These are phyloP conservation scores for Nyssa sinensis DNA, from an alignment of 148 eudicot species.

Conservation along the genomic window DNA sequence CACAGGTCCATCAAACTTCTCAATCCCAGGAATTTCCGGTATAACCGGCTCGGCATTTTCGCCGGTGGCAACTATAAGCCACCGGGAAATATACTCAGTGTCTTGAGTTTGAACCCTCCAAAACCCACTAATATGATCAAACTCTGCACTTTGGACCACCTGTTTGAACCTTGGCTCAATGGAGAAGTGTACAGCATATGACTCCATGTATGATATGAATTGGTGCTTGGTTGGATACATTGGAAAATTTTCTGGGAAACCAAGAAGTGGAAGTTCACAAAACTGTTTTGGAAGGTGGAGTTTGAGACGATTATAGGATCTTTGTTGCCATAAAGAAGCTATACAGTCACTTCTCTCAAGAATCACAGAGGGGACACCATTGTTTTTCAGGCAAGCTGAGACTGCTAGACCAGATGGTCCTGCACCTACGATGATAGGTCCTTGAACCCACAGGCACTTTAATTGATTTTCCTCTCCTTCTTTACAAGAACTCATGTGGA, in stretches of 20 bases:
- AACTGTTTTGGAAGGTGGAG: conserved; percentile 75
- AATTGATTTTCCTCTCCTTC: conserved; percentile 18
- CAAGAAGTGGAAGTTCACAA: conserved; percentile 63
- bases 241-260: conserved; percentile 56
- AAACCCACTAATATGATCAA: conserved; percentile 20
- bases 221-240: conserved; percentile 66
- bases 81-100: conserved; percentile 39
- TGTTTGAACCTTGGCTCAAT: conserved; percentile 52
- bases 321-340: conserved; percentile 76
- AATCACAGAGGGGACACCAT: conserved; percentile 50
- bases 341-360: conserved; percentile 72
- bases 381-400: conserved; percentile 56
- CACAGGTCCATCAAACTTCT: conserved; percentile 46
- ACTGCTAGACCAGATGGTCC: conserved; percentile 85
- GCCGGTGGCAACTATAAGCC: conserved; percentile 78
- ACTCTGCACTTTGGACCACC: conserved; percentile 40
- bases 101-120: conserved; percentile 51
- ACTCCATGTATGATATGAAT: conserved; percentile 66
- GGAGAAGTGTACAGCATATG: conserved; percentile 52
- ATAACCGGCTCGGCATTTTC: conserved; percentile 75
- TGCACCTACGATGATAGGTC: conserved; percentile 77
- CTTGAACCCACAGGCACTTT: conserved; percentile 29
- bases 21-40: conserved; percentile 62
- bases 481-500: conserved; percentile 40
- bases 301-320: conserved; percentile 71